phyloP scores from a whole-genome alignment of 2,329 filamentous ascomycete species.

The Scleromitrula shiraiana region DNA sequence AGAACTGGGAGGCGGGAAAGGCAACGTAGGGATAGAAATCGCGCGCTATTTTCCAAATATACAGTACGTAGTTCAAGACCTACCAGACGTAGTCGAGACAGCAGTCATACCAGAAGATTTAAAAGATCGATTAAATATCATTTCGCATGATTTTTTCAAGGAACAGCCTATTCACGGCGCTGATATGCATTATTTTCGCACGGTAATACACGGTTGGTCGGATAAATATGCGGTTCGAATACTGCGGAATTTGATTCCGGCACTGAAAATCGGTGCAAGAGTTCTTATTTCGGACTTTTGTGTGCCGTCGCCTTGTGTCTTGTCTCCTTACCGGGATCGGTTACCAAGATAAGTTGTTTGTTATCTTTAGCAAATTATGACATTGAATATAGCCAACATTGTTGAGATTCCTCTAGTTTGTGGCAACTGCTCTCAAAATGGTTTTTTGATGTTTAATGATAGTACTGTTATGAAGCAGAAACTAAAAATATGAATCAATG shows the following conservation, averaged over 20 bases:
- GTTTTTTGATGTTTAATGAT: too few relatives aligned
- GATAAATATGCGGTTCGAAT: constrained; percentile 33
- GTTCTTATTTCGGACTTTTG: constrained; percentile 17
- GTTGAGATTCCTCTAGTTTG: too few relatives aligned
- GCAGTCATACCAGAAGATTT: not conserved
- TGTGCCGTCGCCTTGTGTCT: constrained; percentile 5
- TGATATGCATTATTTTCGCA: constrained; percentile 38
- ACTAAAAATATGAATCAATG: too few relatives aligned
- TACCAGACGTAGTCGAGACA: not conserved
- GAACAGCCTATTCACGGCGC: constrained; percentile 27
- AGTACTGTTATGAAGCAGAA: too few relatives aligned
- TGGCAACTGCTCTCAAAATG: too few relatives aligned
- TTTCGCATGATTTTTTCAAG: constrained; percentile 27
- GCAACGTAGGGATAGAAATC: not conserved
- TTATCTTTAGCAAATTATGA: too few relatives aligned
- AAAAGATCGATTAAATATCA: constrained; percentile 1
- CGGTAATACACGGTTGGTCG: constrained; percentile 42
- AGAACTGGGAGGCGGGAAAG: constrained; percentile 1
- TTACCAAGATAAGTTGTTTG: too few relatives aligned
- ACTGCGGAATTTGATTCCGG: constrained; percentile 32
- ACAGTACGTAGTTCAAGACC: constrained; percentile 1
- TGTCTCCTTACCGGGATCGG: too few relatives aligned
- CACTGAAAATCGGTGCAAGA: constrained; percentile 28
- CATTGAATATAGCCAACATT: too few relatives aligned
- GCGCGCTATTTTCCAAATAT: constrained; percentile 1